These are phyloP conservation scores for Citrus inodora DNA, from an alignment of 345 rosid species.

Conservation along the genomic window DNA sequence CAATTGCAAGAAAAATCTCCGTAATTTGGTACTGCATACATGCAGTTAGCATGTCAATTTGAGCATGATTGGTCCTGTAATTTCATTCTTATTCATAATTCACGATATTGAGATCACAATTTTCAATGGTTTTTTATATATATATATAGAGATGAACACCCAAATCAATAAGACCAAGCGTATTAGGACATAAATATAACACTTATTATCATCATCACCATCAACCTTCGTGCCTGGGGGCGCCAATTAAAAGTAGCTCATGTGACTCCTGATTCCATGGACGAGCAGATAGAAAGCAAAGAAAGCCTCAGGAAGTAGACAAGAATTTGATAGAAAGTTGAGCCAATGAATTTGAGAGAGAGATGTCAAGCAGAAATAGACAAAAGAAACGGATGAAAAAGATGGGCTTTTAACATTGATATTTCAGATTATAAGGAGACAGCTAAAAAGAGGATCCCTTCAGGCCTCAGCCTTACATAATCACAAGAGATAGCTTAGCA, in stretches of 20 bases:
- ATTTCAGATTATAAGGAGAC: constrained; percentile 16
- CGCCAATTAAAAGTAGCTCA: constrained; percentile 6
- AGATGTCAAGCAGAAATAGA: constrained; percentile 40
- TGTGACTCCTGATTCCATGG: constrained; percentile 35
- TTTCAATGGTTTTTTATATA: too few relatives aligned
- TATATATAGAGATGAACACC: not conserved
- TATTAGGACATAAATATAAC: not conserved
- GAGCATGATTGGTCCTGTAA: too few relatives aligned
- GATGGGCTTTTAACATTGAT: constrained; percentile 22
- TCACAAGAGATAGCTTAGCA: not conserved
- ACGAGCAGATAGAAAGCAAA: constrained; percentile 18
- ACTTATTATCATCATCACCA: not conserved
- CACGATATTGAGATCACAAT: too few relatives aligned
- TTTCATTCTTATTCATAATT: too few relatives aligned
- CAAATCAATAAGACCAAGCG: not conserved
- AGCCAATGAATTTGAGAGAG: constrained; percentile 24
- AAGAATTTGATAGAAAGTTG: constrained; percentile 21
- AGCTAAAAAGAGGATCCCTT: not conserved
- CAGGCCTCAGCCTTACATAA: not conserved
- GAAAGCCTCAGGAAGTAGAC: constrained; percentile 9
- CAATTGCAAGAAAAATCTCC: too few relatives aligned
- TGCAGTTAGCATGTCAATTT: too few relatives aligned
- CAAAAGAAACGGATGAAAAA: constrained; percentile 25
- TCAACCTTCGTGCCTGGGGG: not conserved
- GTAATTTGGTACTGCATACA: too few relatives aligned